Conservation (phyloP, 108 stramenopile genomes). For the Pinguiococcus pyrenoidosus region DNA sequence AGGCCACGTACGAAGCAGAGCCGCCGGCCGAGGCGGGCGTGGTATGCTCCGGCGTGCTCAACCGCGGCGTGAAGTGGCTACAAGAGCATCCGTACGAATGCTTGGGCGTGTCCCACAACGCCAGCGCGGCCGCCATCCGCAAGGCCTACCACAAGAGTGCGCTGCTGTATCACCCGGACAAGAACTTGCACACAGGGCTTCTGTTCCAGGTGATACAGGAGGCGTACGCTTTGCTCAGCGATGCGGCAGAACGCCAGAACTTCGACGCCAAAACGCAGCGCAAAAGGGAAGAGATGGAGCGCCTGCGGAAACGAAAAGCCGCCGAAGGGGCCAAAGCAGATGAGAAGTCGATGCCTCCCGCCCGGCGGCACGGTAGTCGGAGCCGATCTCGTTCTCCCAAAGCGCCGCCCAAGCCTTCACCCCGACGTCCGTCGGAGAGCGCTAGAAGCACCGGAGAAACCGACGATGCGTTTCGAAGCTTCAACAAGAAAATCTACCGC, state of each 20-base stretch:
- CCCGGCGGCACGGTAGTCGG: background rate
- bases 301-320: slow-evolving; percentile 2
- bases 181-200: background rate
- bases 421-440: too few species aligned
- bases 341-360: slow-evolving; percentile 2
- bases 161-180: slow-evolving; percentile 6
- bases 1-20: too few species aligned
- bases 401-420: background rate
- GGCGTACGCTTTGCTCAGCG: background rate
- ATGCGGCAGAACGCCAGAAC: background rate
- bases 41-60: too few species aligned
- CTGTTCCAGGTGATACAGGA: slow-evolving; percentile 4
- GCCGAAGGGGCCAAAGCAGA: too few species aligned
- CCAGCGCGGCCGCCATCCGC: too few species aligned
- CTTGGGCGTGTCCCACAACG: too few species aligned
- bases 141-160: slow-evolving; percentile 8
- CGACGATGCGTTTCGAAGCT: too few species aligned
- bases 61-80: too few species aligned
- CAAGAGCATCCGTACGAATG: too few species aligned
- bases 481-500: too few species aligned
- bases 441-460: too few species aligned
- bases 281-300: background rate
- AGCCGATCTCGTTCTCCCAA: background rate
- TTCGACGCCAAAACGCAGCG: background rate
- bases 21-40: too few species aligned